These are phyloP conservation scores for Curvularia lunata DNA, from an alignment of 2,329 filamentous ascomycete species.

Conservation along the genomic window DNA sequence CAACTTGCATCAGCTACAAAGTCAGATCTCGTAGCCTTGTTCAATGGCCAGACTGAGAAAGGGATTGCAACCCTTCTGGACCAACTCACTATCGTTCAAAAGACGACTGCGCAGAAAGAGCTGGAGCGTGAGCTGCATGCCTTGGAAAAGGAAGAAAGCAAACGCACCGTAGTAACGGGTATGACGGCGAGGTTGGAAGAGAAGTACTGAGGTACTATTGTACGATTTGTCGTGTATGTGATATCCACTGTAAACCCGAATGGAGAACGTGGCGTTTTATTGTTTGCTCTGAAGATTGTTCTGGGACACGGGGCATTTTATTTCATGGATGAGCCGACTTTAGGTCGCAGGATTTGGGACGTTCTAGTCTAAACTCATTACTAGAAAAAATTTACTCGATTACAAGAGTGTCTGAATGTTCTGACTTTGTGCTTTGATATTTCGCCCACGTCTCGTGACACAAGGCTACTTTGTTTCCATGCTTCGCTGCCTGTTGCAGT, in stretches of 20 bases:
- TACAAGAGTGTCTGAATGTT: neutral
- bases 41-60: constrained; percentile 29
- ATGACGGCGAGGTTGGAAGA: constrained; percentile 46
- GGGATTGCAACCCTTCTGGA: constrained; percentile 42
- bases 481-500: neutral
- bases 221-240: constrained; percentile 11
- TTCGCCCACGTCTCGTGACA: neutral
- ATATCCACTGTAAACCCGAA: constrained; percentile 6
- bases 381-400: neutral
- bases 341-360: neutral
- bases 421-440: neutral
- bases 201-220: constrained; percentile 27
- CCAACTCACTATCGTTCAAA: constrained; percentile 45
- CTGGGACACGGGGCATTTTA: neutral
- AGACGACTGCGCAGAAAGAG: constrained; percentile 28
- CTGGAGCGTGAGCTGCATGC: constrained; percentile 32
- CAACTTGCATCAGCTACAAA: constrained; percentile 50
- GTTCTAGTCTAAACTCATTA: neutral
- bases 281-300: neutral
- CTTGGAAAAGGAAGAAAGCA: constrained; percentile 21
- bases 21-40: constrained; percentile 42
- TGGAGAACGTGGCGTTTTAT: constrained; percentile 8
- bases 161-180: constrained; percentile 33
- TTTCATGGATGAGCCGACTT: neutral
- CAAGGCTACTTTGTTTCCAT: neutral